phyloP scores from a whole-genome alignment of 352 stramenopile genomes.

The Phytophthora europaea region DNA sequence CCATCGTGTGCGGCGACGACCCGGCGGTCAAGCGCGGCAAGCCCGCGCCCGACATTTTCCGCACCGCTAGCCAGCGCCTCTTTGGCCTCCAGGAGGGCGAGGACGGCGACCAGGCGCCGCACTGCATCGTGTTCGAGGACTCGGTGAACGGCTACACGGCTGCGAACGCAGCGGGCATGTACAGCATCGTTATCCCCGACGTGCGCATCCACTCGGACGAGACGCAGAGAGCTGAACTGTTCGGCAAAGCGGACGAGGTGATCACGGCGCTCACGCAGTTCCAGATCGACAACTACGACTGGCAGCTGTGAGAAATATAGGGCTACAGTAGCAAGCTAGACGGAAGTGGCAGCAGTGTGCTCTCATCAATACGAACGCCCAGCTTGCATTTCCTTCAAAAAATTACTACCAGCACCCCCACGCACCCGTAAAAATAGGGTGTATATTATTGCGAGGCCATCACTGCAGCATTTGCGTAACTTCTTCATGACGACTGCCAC shows the following conservation, averaged over 20 bases:
- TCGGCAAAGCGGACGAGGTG: constrained; percentile 68
- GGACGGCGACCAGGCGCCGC: constrained; percentile 37
- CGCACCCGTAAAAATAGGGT: constrained; percentile 33
- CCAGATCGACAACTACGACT: constrained; percentile 65
- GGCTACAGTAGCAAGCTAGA: constrained; percentile 1
- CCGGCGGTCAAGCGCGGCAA: constrained; percentile 74
- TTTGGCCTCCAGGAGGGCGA: constrained; percentile 50
- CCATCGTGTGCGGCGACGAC: constrained; percentile 86
- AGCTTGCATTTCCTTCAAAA: constrained; percentile 2
- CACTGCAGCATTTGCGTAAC: neutral
- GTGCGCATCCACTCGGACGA: constrained; percentile 67
- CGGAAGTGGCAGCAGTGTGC: constrained; percentile 1
- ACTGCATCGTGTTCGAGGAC: constrained; percentile 84
- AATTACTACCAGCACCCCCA: neutral
- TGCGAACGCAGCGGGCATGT: constrained; percentile 72
- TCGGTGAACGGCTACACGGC: constrained; percentile 74
- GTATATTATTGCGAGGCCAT: neutral
- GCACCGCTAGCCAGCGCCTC: constrained; percentile 66
- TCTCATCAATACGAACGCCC: constrained; percentile 34
- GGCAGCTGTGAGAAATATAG: constrained; percentile 38
- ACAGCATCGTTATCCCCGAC: constrained; percentile 79
- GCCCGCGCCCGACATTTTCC: constrained; percentile 86
- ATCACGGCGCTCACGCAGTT: constrained; percentile 73
- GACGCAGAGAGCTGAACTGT: constrained; percentile 55
- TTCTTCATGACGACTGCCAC: constrained; percentile 19